Percentiles rank a stretch among this genome's conserved stretches.
Conservation (phyloP, 1,284 basidiomycete genomes). For the Rhodotorula sp. region DNA sequence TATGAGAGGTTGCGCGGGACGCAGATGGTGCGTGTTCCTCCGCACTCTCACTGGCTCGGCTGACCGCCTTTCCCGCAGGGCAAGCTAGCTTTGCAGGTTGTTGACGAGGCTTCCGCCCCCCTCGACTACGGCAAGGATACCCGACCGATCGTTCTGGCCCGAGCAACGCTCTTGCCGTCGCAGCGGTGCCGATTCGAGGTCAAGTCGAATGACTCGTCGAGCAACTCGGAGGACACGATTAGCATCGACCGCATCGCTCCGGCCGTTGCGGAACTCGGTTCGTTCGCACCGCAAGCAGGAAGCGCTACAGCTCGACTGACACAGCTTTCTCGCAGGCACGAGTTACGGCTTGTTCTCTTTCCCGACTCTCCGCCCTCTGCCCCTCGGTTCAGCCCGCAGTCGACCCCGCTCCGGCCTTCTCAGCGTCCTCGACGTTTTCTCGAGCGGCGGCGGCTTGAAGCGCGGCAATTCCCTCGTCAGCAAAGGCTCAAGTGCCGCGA, state of each 20-base stretch:
- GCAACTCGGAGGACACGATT: conserved; percentile 21
- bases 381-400: background rate
- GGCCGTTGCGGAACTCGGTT: conserved; percentile 32
- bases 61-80: conserved; percentile 8
- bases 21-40: conserved; percentile 62
- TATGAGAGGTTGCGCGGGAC: conserved; percentile 63
- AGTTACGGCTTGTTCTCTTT: conserved; percentile 22
- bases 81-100: conserved; percentile 33
- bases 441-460: conserved; percentile 20
- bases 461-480: conserved; percentile 32
- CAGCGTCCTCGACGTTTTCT: conserved; percentile 30
- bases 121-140: background rate
- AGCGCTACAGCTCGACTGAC: background rate
- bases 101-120: background rate
- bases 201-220: background rate
- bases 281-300: background rate
- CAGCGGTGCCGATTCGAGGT: conserved; percentile 20
- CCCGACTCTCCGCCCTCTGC: conserved; percentile 16
- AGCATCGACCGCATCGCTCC: conserved; percentile 23
- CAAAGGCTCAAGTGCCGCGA: conserved; percentile 29
- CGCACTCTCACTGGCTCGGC: background rate
- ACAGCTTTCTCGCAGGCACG: background rate
- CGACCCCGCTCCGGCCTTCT: conserved; percentile 28
- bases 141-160: conserved; percentile 20
- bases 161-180: conserved; percentile 9